Evolutionary conservation across 495 filamentous ascomycete species (phyloP), one percentile per base, ranked within the genome.

Genomic region (Lindgomyces ingoldianus): DNA sequence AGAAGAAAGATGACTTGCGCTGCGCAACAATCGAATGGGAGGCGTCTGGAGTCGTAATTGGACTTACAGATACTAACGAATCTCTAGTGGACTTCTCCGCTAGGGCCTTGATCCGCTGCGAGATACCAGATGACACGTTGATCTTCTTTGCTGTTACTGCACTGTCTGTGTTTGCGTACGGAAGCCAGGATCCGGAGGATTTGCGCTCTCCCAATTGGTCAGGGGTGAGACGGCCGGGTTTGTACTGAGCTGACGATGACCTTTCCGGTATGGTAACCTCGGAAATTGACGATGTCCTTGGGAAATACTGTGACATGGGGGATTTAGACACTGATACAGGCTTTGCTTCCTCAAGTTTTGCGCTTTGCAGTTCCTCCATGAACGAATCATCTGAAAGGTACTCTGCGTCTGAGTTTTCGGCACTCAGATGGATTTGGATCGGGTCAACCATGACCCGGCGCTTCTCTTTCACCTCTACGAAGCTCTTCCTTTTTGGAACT

Each of bases 111-210:
- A 96, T 96, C 54, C 92, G 87, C 73, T 90, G 89, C 8, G 91
- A 93, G 68, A 96, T 96, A 41, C 90, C 91, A 25, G 88, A 89
- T 1, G 91, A 93, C 19, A 96, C 83, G 71, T 91, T 93, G 74
- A 85, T 81, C 73, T 88, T 91, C 77, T 89, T 92, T 1, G 86
- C 83, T 55, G 85, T 71, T 18, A 80, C 67, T 33, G 80, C 49
- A 1, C 69, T 60, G 45, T 72, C 65, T 9, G 71, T 45, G 25
- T 55, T 69, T 0, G 63, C 42, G 16, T 56, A 59, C 4, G 62
- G 22, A n/a, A 54, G 47, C 68, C 68, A 68, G 24, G 61, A 33
- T 29, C 54, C 60, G 36, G 68, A 68, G 1, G 53, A 44, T 50
- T 60, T 60, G 42, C 68, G 62, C 9, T 41, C 56, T 2, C 29